These are phyloP conservation scores for Adansonia madagascariensis DNA, from an alignment of 441 rosid genomes.

Conservation along the genomic window DNA sequence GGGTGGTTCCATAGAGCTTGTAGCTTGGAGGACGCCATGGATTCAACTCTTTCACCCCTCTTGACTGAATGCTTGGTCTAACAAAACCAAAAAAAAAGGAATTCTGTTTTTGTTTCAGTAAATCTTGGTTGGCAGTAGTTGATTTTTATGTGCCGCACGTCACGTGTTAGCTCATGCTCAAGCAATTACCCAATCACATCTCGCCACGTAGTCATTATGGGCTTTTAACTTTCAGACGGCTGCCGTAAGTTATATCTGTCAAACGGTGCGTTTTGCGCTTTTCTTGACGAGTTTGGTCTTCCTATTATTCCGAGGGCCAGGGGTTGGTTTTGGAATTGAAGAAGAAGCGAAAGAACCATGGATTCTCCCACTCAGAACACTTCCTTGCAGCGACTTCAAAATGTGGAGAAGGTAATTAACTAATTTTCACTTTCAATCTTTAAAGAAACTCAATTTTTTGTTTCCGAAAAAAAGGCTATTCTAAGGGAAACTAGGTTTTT, in stretches of 20 bases:
- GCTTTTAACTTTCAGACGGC: conserved; percentile 6
- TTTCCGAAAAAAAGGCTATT: neutral
- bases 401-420: conserved; percentile 56
- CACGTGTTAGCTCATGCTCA: neutral
- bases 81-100: neutral
- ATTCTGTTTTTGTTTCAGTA: neutral
- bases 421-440: neutral
- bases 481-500: neutral
- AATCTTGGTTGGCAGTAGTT: neutral
- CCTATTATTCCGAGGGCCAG: neutral
- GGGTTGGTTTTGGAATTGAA: neutral
- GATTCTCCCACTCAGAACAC: conserved; percentile 89
- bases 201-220: neutral
- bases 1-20: conserved; percentile 94
- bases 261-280: conserved; percentile 18
- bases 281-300: neutral
- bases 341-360: conserved; percentile 40
- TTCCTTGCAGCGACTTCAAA: conserved; percentile 87
- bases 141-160: neutral
- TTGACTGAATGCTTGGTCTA: neutral
- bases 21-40: conserved; percentile 77
- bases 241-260: neutral
- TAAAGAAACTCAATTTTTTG: neutral
- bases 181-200: neutral
- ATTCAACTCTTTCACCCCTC: conserved; percentile 17